These are phyloP conservation scores for Dicorynia guianensis DNA, from an alignment of 306 rosid genomes.

Conservation along the genomic window DNA sequence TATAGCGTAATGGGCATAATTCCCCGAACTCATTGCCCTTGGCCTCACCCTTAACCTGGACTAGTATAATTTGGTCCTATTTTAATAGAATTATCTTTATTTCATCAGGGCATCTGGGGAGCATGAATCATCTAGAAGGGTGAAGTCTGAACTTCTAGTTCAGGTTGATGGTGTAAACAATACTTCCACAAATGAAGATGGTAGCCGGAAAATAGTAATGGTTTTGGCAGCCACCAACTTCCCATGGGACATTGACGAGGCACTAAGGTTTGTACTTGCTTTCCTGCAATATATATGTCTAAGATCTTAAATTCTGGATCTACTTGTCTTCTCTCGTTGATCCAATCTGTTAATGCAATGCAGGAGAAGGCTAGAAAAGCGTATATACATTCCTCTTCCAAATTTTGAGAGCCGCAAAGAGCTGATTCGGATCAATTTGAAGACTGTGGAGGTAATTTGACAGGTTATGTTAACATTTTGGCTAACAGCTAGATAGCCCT, in stretches of 20 bases:
- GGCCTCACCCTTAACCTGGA: background rate
- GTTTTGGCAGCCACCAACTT: conserved; percentile 98
- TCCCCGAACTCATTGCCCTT: background rate
- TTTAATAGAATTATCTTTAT: background rate
- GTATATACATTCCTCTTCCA: conserved; percentile 97
- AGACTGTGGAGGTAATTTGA: conserved; percentile 82
- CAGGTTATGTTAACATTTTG: conserved; percentile 20
- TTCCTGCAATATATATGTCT: conserved; percentile 21
- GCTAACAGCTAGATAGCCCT: conserved; percentile 10
- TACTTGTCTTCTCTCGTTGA: conserved; percentile 33
- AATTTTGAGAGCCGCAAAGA: conserved; percentile 95
- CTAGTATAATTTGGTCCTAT: background rate
- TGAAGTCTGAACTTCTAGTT: conserved; percentile 96
- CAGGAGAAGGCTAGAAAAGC: conserved; percentile 99
- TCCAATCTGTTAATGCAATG: conserved; percentile 47
- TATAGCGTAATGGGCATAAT: background rate
- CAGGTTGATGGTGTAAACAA: conserved; percentile 99
- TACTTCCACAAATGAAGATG: conserved; percentile 85
- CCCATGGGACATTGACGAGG: conserved; percentile 99
- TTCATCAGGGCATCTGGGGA: conserved; percentile 93
- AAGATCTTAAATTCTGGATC: background rate
- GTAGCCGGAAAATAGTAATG: conserved; percentile 94
- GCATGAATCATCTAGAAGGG: conserved; percentile 99
- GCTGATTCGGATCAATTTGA: conserved; percentile 88
- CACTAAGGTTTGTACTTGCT: conserved; percentile 67